Percentiles rank a stretch among this genome's conserved stretches.
phyloP scores from a whole-genome alignment of 805 yeast genomes.

The Lachancea fermentati region DNA sequence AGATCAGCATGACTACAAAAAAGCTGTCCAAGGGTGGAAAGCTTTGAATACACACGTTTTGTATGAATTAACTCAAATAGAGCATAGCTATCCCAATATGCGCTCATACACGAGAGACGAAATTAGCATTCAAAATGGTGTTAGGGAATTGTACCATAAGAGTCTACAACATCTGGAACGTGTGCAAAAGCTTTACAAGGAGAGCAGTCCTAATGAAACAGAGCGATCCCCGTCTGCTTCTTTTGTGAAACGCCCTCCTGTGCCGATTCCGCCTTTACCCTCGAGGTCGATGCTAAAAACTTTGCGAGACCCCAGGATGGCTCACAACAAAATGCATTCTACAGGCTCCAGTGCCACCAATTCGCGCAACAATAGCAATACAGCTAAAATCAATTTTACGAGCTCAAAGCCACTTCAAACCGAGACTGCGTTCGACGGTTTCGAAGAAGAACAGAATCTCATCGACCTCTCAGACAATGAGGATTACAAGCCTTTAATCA shows the following conservation, averaged over 20 bases:
- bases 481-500: conserved; percentile 5
- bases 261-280: neutral
- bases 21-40: conserved; percentile 70
- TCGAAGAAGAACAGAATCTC: conserved; percentile 12
- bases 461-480: conserved; percentile 19
- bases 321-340: conserved; percentile 3
- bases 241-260: conserved; percentile 2
- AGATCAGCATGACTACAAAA: conserved; percentile 45
- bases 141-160: conserved; percentile 35
- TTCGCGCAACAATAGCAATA: conserved; percentile 3
- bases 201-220: conserved; percentile 2
- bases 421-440: conserved; percentile 11
- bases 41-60: conserved; percentile 57
- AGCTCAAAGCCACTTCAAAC: conserved; percentile 24
- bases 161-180: conserved; percentile 39
- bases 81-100: conserved; percentile 35
- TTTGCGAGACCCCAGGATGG: conserved; percentile 2
- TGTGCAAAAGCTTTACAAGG: conserved; percentile 20
- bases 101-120: conserved; percentile 41
- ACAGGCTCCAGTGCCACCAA: conserved; percentile 3
- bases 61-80: conserved; percentile 48
- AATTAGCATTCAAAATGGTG: conserved; percentile 35
- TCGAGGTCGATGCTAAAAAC: conserved; percentile 8
- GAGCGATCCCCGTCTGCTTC: conserved; percentile 1
- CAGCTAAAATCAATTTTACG: conserved; percentile 19